Base-by-base conservation (phyloP, 768 basidiomycete genomes). In the Rhizopogon vesiculosus region DNA sequence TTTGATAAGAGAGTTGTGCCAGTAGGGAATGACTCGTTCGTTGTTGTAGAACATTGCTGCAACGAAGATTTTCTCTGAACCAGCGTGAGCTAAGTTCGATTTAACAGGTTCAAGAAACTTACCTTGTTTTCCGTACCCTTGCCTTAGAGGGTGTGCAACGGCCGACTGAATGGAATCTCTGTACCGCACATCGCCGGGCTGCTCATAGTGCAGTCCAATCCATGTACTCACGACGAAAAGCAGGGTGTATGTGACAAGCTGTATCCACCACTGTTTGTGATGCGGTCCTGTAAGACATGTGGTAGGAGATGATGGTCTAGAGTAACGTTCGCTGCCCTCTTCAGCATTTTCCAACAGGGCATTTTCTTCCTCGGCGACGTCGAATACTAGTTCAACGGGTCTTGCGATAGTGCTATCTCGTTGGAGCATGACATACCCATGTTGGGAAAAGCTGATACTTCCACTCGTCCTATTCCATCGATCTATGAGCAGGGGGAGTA, bases 31-130 rank as follows among this genome's bases (percentile, higher is more conserved):
- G 1, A 77, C 66, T 0, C 46, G 51, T 51, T 70, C 62, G 41
- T 76, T 75, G 51, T 77, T 66, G 63, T 65, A 69, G 57, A 78
- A 73, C 65, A 76, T 72, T 2, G 73, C 75, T 12, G 72, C 74
- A 60, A 76, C 70, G 55, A 69, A 74, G 19, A 73, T 62, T 40
- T 70, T 67, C 38, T 74, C 70, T 49, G 8, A 22, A 22, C 18
- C 35, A 15, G 15, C 0, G 22, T 49, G 15, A 49, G 33, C 18
- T 22, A 15, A 1, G 8, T 49, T 19, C 2, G 18, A 22, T 38
- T 49, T 3, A 5, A 22, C 13, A 35, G 7, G 22, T 38, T 35
- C 15, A 49, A 22, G 33, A 38, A 49, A 13, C 46, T 49, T 8
- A 45, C 56, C 56, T 54, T 56, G 56, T 9, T 38, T 56, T 6